These are phyloP conservation scores for Angomonas deanei DNA, from an alignment of 208 protist genomes.

Conservation along the genomic window DNA sequence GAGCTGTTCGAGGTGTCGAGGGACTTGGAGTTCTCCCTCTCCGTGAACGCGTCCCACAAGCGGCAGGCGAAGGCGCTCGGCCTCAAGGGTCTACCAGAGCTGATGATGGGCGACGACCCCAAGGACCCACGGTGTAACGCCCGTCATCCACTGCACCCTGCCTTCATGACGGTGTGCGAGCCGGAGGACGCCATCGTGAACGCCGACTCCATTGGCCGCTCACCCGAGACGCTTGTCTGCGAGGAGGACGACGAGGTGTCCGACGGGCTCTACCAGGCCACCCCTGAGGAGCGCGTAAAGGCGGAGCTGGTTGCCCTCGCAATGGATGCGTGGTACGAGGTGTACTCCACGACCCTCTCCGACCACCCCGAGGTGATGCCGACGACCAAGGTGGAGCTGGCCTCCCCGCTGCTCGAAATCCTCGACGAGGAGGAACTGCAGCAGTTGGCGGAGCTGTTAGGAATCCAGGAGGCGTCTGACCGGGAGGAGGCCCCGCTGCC, in stretches of 20 bases:
- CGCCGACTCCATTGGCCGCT: slow-evolving; percentile 9
- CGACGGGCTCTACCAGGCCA: not conserved
- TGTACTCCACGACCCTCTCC: slow-evolving; percentile 73
- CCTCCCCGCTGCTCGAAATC: slow-evolving; percentile 47
- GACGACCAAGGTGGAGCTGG: slow-evolving; percentile 49
- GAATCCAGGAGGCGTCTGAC: slow-evolving; percentile 15
- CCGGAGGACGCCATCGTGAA: slow-evolving; percentile 4
- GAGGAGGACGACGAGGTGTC: not conserved
- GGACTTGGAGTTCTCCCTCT: slow-evolving; percentile 74
- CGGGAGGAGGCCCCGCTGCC: not conserved
- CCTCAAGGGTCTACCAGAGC: slow-evolving; percentile 19
- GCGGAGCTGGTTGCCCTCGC: slow-evolving; percentile 67
- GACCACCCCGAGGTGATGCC: slow-evolving; percentile 51
- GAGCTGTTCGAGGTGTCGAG: slow-evolving; percentile 67
- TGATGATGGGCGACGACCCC: slow-evolving; percentile 4
- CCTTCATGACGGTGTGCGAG: slow-evolving; percentile 30
- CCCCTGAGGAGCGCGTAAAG: slow-evolving; percentile 24
- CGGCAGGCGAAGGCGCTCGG: slow-evolving; percentile 59
- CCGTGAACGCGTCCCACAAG: slow-evolving; percentile 54
- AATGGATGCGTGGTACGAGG: slow-evolving; percentile 82
- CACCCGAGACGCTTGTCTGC: not conserved
- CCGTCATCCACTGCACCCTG: slow-evolving; percentile 52
- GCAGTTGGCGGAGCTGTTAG: slow-evolving; percentile 45
- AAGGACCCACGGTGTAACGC: slow-evolving; percentile 16
- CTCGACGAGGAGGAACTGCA: slow-evolving; percentile 50